Base-by-base conservation (phyloP, 257 asterid genomes). In the Solanum boliviense region DNA sequence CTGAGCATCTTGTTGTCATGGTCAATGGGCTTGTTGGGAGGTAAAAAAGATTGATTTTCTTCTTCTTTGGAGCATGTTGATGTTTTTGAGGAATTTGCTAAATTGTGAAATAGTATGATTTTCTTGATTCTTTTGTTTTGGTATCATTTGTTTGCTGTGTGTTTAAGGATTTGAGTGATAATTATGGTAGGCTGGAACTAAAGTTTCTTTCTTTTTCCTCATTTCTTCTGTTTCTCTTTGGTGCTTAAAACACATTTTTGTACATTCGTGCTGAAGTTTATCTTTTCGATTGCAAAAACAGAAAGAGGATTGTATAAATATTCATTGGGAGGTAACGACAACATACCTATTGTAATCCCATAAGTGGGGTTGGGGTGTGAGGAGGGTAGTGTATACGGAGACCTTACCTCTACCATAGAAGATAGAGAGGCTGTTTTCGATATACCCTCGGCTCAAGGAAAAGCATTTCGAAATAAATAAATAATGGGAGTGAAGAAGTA, bases 1-100 rank as follows among this genome's bases (percentile, higher is more conserved):
- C 98, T 18, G 95, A 95, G 38, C 98, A 95, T 91, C 94, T 95
- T 71, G 96, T 94, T 56, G 89, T 95, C 87, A 93, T 95, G 98
- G 98, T 95, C 84, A 94, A 95, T 91, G 98, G 98, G 21, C 94
- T 95, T 68, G 92, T 93, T 91, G 98, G 98, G 89, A 95, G 98
- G 98, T 95, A 89, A 56, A 75, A 74, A 41, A 79, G 20, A 38
- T 44, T 16, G 27, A 36, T 32, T 21, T 52, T 58, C 48, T 7
- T n/a, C 1, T 6, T 56, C 65, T 20, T 20, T 62, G 70, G 29
- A 62, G 25, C 70, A n/a, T 62, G 71, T 10, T 72, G 79, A 72
- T 72, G 81, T 72, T 2, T 72, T 72, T 72, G 16, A 8, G 27
- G 65, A 25, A 41, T 79, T 79, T 79, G 65, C 52, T 79, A 25